A percentile compares a stretch with the other conserved stretches of the same genome.
Evolutionary conservation across 768 basidiomycete species (phyloP).

Genomic region (Tylopilus intermedius): DNA sequence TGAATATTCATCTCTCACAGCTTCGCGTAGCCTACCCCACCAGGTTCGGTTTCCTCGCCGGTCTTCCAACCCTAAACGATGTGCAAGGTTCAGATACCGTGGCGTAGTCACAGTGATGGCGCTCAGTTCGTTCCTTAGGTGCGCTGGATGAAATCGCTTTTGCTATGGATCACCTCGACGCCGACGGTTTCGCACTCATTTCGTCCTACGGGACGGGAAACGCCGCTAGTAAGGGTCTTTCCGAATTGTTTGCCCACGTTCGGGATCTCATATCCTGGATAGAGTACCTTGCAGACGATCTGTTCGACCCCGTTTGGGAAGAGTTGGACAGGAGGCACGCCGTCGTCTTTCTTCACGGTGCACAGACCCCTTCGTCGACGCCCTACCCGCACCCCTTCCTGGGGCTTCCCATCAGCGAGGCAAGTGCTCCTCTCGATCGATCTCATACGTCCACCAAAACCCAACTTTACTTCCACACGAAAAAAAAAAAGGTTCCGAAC

Average conservation of each 20-base stretch:
- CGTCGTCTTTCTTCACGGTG: constrained; percentile 70
- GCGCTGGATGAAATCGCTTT: constrained; percentile 56
- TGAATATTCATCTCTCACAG: constrained; percentile 45
- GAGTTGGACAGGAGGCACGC: constrained; percentile 56
- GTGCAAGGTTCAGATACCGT: constrained; percentile 42
- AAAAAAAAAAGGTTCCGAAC: constrained; percentile 56
- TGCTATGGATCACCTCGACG: constrained; percentile 55
- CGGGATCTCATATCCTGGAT: constrained; percentile 6
- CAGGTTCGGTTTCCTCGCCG: constrained; percentile 69
- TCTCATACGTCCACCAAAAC: constrained; percentile 1
- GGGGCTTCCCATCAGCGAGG: constrained; percentile 67
- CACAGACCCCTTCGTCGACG: constrained; percentile 58
- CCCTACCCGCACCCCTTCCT: constrained; percentile 60
- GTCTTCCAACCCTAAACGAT: constrained; percentile 58
- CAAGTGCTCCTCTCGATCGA: constrained; percentile 23
- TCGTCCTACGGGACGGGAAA: constrained; percentile 61
- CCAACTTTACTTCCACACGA: background rate
- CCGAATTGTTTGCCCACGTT: background rate
- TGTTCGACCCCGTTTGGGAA: constrained; percentile 64
- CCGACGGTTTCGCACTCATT: constrained; percentile 60
- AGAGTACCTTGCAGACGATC: constrained; percentile 66
- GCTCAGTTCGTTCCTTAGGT: constrained; percentile 33
- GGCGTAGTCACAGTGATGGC: background rate
- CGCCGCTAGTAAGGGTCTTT: constrained; percentile 43
- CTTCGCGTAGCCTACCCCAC: constrained; percentile 46